Evolutionary conservation across 768 basidiomycete genomes (phyloP).

Genomic region (Leccinellum luteum): DNA sequence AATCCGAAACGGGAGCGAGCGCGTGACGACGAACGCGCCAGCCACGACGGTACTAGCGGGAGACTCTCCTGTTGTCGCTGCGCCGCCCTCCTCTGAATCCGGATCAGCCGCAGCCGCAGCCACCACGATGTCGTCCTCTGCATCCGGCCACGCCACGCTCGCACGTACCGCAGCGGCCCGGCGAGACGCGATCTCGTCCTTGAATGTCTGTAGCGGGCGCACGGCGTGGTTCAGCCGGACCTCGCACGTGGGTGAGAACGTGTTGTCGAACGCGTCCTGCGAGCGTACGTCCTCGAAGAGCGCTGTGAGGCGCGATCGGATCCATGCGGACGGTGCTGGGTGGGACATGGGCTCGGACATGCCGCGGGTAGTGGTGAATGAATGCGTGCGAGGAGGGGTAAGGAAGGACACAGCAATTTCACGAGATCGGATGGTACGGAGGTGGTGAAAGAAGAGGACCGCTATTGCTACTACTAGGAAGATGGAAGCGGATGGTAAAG

Average conservation of each 20-base stretch:
- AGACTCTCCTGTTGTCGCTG: no score
- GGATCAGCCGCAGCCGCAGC: neutral
- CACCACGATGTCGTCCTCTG: slow-evolving; percentile 5
- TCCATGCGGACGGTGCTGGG: slow-evolving; percentile 24
- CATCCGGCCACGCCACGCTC: slow-evolving; percentile 33
- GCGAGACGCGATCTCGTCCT: slow-evolving; percentile 23
- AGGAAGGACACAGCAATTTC: neutral
- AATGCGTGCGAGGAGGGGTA: neutral
- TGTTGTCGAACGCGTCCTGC: slow-evolving; percentile 22
- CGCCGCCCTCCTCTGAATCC: no score
- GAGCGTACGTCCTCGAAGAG: slow-evolving; percentile 25
- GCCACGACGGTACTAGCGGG: slow-evolving; percentile 35
- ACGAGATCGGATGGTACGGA: neutral
- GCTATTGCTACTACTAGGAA: no score
- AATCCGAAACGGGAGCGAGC: slow-evolving; percentile 39
- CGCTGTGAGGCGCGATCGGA: slow-evolving; percentile 26
- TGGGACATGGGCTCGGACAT: neutral
- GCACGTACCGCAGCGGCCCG: slow-evolving; percentile 18
- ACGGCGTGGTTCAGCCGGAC: slow-evolving; percentile 34
- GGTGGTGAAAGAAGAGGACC: no score
- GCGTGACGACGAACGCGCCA: slow-evolving; percentile 39
- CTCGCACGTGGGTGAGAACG: slow-evolving; percentile 35
- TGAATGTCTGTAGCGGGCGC: slow-evolving; percentile 24
- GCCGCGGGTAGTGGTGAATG: neutral
- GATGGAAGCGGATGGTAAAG: neutral